phyloP scores from a whole-genome alignment of 1,139 yeast species.

The Sugiyamaella neomexicana region DNA sequence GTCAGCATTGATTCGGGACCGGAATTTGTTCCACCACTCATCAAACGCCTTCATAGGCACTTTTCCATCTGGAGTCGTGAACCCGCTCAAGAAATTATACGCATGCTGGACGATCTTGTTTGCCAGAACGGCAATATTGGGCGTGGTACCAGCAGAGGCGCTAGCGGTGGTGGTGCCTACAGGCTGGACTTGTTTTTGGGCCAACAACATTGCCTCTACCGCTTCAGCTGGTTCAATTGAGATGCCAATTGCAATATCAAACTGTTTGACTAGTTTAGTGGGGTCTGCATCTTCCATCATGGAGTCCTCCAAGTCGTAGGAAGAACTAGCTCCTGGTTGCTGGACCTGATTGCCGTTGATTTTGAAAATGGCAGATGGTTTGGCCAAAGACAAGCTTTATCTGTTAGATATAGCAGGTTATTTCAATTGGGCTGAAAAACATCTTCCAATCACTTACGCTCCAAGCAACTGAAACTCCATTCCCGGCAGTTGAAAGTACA shows the following conservation, averaged over 20 bases:
- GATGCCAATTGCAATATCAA: slow-evolving; percentile 69
- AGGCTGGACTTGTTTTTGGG: slow-evolving; percentile 2
- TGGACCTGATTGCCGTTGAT: slow-evolving; percentile 52
- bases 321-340: slow-evolving; percentile 26
- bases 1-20: slow-evolving; percentile 67
- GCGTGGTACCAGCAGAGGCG: slow-evolving; percentile 8
- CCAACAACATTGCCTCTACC: slow-evolving; percentile 45
- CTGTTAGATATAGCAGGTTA: slow-evolving; percentile 2
- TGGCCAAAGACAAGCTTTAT: slow-evolving; percentile 56
- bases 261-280: slow-evolving; percentile 27
- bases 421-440: neutral
- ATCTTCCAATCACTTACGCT: slow-evolving; percentile 32
- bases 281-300: slow-evolving; percentile 35
- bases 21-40: slow-evolving; percentile 95
- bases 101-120: slow-evolving; percentile 89
- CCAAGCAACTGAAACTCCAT: slow-evolving; percentile 81
- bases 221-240: slow-evolving; percentile 74
- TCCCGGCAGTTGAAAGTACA: slow-evolving; percentile 82
- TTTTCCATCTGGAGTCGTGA: slow-evolving; percentile 71
- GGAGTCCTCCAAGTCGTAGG: slow-evolving; percentile 41
- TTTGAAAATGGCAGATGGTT: slow-evolving; percentile 91
- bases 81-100: slow-evolving; percentile 84
- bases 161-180: slow-evolving; percentile 29
- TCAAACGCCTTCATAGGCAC: slow-evolving; percentile 89
- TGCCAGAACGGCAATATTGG: slow-evolving; percentile 56